Evolutionary conservation across 768 basidiomycete genomes (phyloP).

Genomic region (Mrakia gelida): DNA sequence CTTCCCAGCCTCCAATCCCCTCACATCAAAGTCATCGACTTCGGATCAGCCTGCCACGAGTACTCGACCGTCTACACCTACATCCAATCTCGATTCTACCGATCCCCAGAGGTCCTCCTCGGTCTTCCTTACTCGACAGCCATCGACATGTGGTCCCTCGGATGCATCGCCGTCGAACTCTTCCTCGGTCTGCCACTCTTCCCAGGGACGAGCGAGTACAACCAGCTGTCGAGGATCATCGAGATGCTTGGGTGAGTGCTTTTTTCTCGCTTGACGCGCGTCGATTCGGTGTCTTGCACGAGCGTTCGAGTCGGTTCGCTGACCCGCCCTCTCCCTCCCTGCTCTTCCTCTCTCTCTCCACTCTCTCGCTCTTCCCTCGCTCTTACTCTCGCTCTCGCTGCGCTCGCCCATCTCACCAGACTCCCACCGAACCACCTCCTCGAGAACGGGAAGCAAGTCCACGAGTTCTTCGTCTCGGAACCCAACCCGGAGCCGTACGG

Average conservation of each 20-base stretch:
- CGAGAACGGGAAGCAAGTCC: conserved; percentile 90
- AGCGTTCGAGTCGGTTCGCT: too few relatives aligned
- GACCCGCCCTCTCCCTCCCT: background rate
- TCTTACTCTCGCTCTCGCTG: background rate
- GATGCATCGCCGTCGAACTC: conserved; percentile 96
- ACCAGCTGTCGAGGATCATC: conserved; percentile 91
- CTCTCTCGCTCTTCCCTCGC: background rate
- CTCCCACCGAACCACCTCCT: conserved; percentile 88
- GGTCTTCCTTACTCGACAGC: conserved; percentile 89
- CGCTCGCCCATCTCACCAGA: conserved; percentile 47
- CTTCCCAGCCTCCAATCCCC: conserved; percentile 78
- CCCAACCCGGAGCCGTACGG: conserved; percentile 29
- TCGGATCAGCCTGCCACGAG: conserved; percentile 97
- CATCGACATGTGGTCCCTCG: conserved; percentile 99
- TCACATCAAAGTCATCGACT: conserved; percentile 98
- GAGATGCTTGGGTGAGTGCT: conserved; percentile 91
- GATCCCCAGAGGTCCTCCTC: conserved; percentile 92
- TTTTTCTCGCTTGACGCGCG: background rate
- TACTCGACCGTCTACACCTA: conserved; percentile 99
- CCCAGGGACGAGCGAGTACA: conserved; percentile 98
- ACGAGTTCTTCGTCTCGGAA: conserved; percentile 68
- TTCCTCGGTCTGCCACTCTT: conserved; percentile 95
- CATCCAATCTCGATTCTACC: conserved; percentile 97
- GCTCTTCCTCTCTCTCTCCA: background rate
- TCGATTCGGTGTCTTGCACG: background rate